Evolutionary conservation across 2,329 filamentous ascomycete genomes (phyloP).

Genomic region (Phaeosphaeria sp.): DNA sequence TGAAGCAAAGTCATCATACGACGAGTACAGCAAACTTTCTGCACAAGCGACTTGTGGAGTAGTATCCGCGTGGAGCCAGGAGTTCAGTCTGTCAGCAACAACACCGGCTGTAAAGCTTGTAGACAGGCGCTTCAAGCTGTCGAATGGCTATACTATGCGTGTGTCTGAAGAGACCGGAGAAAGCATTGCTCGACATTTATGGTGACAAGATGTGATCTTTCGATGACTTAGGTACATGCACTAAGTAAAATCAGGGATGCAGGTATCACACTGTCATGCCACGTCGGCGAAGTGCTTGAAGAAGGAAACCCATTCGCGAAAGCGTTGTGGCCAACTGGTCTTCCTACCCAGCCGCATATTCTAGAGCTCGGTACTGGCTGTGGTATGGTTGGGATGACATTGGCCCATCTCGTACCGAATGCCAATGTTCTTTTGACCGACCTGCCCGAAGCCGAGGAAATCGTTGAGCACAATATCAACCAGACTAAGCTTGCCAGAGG

Average conservation of each 20-base stretch:
- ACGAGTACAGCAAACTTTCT: constrained; percentile 37
- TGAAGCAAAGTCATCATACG: constrained; percentile 31
- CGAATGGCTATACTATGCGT: constrained; percentile 49
- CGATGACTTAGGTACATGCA: background rate
- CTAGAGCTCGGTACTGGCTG: constrained; percentile 74
- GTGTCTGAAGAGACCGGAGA: constrained; percentile 76
- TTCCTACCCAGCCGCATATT: constrained; percentile 43
- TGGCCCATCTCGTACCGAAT: constrained; percentile 61
- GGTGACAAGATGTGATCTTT: constrained; percentile 55
- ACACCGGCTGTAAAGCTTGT: constrained; percentile 60
- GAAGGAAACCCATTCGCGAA: constrained; percentile 1
- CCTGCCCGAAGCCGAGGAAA: constrained; percentile 67
- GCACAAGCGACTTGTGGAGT: constrained; percentile 52
- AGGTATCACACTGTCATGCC: constrained; percentile 63
- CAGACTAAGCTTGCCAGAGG: constrained; percentile 51
- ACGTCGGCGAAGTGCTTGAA: constrained; percentile 55
- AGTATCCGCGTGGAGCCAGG: constrained; percentile 64
- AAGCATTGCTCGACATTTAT: constrained; percentile 75
- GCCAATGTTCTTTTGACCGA: constrained; percentile 69
- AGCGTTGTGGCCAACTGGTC: constrained; percentile 6
- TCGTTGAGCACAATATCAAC: constrained; percentile 64
- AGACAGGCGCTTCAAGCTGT: constrained; percentile 60
- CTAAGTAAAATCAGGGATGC: constrained; percentile 57
- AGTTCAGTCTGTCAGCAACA: constrained; percentile 49
- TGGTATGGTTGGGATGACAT: constrained; percentile 69